Evolutionary conservation across 1,139 yeast genomes (phyloP), one percentile per base, ranked within the genome.

Genomic region (Blastobotrys niveus): DNA sequence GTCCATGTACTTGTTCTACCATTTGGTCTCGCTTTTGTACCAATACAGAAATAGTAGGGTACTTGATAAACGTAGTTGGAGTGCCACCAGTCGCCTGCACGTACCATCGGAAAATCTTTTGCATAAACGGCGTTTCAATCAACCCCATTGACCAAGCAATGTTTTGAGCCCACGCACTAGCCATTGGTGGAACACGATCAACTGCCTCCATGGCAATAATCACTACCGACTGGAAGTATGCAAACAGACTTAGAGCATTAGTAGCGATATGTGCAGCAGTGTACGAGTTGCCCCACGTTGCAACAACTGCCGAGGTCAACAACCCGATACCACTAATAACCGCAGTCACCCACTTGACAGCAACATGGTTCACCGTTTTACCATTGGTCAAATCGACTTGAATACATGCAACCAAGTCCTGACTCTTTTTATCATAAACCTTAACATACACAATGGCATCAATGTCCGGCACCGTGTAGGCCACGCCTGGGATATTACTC

Each of bases 201-300:
- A 89, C 96, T 38, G 95, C 96, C 84, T 87, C 82, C 96, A 91
- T 89, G 33, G 95, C 78, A 30, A 94, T 81, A 54, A 91, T 82
- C 25, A 95, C 96, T 60, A 89, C 73, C 52, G 87, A 82, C 70
- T 91, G 98, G 76, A 91, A 93, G 68, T 91, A 91, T 51, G 85
- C 77, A 67, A 91, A 88, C 56, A 91, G 72, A 3, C 96, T 84
- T 66, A 88, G 80, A 19, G 96, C 82, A 67, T 89, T 89, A 18
- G 96, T 87, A 12, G 97, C 96, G 61, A 91, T 86, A 64, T 91
- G 97, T 8, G 96, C 95, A 19, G 98, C 95, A 3, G 97, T 87
- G 54, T 80, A 80, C 26, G 96, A 84, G 61, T 87, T 94, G 15
- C 98, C 97, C 60, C 84, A 75, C 38, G 88, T 82, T 0, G 96